These are phyloP conservation scores for Atalantia buxifolia DNA, from an alignment of 345 rosid species.

Conservation along the genomic window DNA sequence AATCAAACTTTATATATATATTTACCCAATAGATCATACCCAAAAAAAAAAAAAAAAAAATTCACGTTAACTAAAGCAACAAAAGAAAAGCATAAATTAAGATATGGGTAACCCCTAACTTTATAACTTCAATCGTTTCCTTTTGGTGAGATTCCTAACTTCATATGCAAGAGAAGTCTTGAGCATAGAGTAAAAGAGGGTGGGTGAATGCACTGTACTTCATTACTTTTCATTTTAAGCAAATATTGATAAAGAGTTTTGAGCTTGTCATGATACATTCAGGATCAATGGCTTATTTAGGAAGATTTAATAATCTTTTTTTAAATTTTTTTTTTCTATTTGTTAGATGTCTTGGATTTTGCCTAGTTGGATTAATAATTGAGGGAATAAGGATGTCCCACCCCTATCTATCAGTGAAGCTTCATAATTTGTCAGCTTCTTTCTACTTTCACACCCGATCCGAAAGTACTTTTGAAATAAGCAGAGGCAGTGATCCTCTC, in stretches of 20 bases:
- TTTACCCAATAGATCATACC: background rate
- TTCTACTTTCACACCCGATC: background rate
- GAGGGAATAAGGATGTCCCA: constrained; percentile 15
- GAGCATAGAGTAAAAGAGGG: background rate
- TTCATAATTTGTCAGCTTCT: constrained; percentile 5
- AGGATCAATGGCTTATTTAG: background rate
- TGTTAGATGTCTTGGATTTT: background rate
- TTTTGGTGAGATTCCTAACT: constrained; percentile 4
- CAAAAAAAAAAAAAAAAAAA: no score
- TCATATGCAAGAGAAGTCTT: background rate
- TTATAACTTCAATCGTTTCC: background rate
- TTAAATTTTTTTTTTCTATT: background rate
- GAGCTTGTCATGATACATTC: background rate
- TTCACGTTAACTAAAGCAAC: background rate
- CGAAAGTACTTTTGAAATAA: background rate
- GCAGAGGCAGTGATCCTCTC: background rate
- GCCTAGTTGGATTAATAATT: constrained; percentile 25
- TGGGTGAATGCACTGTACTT: background rate
- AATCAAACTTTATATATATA: background rate
- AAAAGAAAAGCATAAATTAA: background rate
- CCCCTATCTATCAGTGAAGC: constrained; percentile 9
- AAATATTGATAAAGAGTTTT: background rate
- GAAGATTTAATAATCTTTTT: background rate
- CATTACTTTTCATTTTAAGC: background rate
- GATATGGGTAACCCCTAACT: background rate